These are phyloP conservation scores for Geosmithia morbida DNA, from an alignment of 2,329 filamentous ascomycete species.

Conservation along the genomic window DNA sequence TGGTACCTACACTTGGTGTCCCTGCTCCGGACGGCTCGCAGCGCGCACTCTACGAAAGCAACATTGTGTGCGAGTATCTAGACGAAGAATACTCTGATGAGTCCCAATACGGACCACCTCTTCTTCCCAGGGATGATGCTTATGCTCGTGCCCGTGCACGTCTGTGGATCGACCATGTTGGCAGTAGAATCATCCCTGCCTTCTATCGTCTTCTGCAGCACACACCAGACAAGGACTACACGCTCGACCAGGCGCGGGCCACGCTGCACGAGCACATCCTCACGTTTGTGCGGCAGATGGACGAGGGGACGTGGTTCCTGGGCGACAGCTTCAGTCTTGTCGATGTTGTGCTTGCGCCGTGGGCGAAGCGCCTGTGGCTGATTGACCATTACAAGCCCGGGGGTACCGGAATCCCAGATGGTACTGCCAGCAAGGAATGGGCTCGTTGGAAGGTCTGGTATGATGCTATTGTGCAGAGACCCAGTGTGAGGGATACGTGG, in stretches of 20 bases:
- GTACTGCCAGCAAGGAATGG: constrained; percentile 43
- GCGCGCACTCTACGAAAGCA: constrained; percentile 58
- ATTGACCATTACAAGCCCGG: constrained; percentile 61
- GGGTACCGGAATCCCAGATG: constrained; percentile 33
- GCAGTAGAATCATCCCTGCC: constrained; percentile 48
- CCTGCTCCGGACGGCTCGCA: constrained; percentile 17
- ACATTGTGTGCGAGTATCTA: constrained; percentile 60
- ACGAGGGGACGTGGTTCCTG: constrained; percentile 41
- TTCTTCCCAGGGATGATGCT: constrained; percentile 41
- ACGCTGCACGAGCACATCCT: constrained; percentile 46
- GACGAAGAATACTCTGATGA: constrained; percentile 51
- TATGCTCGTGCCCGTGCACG: constrained; percentile 52
- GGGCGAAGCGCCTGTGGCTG: constrained; percentile 57
- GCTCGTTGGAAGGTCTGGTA: constrained; percentile 50
- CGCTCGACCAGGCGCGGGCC: constrained; percentile 35
- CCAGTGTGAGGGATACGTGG: constrained; percentile 52
- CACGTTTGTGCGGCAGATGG: constrained; percentile 48
- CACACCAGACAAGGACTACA: constrained; percentile 30
- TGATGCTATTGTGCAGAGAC: constrained; percentile 39
- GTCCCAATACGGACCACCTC: constrained; percentile 20
- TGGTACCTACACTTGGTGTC: constrained; percentile 56
- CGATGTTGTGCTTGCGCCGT: constrained; percentile 59
- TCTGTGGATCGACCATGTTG: constrained; percentile 64
- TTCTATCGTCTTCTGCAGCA: constrained; percentile 52
- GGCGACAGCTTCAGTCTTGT: constrained; percentile 50